phyloP scores from a whole-genome alignment of 2,329 filamentous ascomycete genomes.

The Colletotrichum lentis region DNA sequence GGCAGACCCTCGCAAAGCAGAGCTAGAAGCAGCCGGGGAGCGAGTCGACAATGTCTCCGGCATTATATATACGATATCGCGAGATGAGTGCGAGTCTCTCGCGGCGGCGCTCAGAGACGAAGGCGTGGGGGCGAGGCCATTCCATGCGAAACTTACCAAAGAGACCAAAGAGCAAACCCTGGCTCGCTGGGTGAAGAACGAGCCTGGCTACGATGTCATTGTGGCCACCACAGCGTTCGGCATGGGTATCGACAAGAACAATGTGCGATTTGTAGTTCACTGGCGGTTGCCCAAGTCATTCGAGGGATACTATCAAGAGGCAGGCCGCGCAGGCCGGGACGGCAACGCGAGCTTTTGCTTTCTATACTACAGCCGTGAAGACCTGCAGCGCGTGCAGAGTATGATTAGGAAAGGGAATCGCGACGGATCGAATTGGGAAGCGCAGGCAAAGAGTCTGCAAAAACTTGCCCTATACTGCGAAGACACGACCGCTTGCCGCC shows the following conservation, averaged over 20 bases:
- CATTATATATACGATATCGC: conserved; percentile 81
- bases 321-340: conserved; percentile 88
- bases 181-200: conserved; percentile 75
- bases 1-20: conserved; percentile 64
- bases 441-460: conserved; percentile 69
- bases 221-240: conserved; percentile 96
- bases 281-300: conserved; percentile 95
- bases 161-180: conserved; percentile 76
- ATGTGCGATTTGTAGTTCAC: conserved; percentile 93
- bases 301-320: conserved; percentile 96
- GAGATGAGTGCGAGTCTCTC: conserved; percentile 77
- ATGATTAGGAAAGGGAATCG: conserved; percentile 60
- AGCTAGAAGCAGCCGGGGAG: conserved; percentile 63
- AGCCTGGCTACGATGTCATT: conserved; percentile 84
- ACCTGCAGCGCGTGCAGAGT: conserved; percentile 76
- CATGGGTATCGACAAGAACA: conserved; percentile 97
- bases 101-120: conserved; percentile 71
- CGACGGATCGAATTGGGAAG: conserved; percentile 53
- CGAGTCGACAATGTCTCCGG: conserved; percentile 73
- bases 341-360: conserved; percentile 88
- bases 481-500: conserved; percentile 74
- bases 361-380: conserved; percentile 89
- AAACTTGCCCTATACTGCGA: conserved; percentile 85
- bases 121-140: conserved; percentile 76
- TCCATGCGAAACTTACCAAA: conserved; percentile 74